These are phyloP conservation scores for Rubus idaeus DNA, from an alignment of 306 rosid species.

Conservation along the genomic window DNA sequence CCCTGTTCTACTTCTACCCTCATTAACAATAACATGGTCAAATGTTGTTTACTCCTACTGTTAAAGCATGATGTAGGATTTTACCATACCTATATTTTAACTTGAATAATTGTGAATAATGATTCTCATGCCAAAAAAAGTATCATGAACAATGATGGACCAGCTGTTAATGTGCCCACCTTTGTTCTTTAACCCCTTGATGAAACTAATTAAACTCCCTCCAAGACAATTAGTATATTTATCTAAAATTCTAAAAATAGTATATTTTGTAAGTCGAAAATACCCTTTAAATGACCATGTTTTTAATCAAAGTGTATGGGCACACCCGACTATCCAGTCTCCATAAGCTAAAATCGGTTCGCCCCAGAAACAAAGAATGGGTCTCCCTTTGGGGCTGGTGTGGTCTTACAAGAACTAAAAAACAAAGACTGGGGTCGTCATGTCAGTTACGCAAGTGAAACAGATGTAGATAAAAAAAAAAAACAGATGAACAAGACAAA, in stretches of 20 bases:
- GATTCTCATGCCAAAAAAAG: background rate
- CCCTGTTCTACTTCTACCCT: background rate
- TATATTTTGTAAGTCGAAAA: background rate
- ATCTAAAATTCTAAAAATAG: too few relatives aligned
- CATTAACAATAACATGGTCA: too few relatives aligned
- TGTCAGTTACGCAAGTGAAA: constrained; percentile 18
- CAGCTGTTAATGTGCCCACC: background rate
- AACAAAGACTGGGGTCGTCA: background rate
- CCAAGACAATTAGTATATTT: background rate
- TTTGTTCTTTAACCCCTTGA: background rate
- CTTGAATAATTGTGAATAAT: background rate
- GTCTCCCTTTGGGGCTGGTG: background rate
- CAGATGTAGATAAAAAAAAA: background rate
- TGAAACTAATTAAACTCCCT: background rate
- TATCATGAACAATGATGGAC: constrained; percentile 4
- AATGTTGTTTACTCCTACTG: background rate
- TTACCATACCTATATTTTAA: background rate
- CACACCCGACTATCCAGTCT: background rate
- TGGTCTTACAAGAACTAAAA: background rate
- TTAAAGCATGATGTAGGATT: background rate
- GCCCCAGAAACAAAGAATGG: background rate
- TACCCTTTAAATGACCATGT: background rate
- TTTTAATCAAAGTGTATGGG: background rate
- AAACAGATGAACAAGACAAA: background rate
- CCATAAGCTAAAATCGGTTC: background rate